Conservation (phyloP, 768 basidiomycete species). For the Trametes maxima region DNA sequence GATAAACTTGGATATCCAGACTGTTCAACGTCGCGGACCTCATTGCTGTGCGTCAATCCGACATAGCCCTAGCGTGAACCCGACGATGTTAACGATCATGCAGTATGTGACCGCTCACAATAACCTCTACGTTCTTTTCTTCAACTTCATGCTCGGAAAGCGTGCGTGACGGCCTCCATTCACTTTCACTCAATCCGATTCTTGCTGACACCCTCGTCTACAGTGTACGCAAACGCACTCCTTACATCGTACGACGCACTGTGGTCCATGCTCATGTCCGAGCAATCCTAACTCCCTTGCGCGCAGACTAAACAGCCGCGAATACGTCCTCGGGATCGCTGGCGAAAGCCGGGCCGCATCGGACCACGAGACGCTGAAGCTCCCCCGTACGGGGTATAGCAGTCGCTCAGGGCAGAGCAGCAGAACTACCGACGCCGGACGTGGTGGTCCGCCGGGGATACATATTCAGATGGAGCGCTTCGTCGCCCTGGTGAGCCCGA, state of each 20-base stretch:
- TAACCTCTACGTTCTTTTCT: slow-evolving; percentile 8
- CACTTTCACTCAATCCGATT: background rate
- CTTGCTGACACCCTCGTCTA: no score
- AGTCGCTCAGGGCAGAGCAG: background rate
- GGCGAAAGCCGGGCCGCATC: background rate
- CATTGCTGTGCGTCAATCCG: background rate
- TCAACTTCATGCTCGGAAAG: slow-evolving; percentile 10
- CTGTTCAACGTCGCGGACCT: background rate
- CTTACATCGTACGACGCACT: background rate
- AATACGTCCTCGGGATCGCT: background rate
- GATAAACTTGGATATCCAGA: background rate
- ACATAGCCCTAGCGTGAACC: background rate
- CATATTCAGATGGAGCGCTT: slow-evolving; percentile 1
- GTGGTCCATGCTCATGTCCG: no score
- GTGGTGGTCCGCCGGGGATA: background rate
- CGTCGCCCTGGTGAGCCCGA: background rate
- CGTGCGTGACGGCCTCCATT: background rate
- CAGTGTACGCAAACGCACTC: slow-evolving; percentile 7
- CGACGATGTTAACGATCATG: no score
- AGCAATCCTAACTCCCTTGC: background rate
- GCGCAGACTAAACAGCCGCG: slow-evolving; percentile 6
- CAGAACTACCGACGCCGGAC: background rate
- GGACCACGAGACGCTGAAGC: background rate
- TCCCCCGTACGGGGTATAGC: background rate
- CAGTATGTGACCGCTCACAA: background rate